These are phyloP conservation scores for Meyerozyma guilliermondii DNA, from an alignment of 1,139 yeast species.

Conservation along the genomic window DNA sequence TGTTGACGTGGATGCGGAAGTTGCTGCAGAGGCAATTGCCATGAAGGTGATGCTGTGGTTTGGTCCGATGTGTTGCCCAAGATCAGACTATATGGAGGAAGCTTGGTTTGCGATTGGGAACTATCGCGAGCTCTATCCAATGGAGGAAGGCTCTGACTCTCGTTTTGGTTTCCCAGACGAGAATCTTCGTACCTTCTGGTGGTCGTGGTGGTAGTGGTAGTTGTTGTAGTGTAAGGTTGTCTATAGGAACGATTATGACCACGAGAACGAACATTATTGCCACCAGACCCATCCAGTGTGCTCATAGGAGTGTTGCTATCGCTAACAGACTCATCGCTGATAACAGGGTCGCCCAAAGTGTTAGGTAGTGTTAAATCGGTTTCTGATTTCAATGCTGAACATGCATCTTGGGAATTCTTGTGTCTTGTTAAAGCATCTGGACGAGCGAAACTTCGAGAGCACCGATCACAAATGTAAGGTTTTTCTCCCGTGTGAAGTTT, in stretches of 20 bases:
- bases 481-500: slow-evolving; percentile 74
- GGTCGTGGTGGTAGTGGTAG: slow-evolving; percentile 11
- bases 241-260: not conserved
- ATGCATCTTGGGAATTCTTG: slow-evolving; percentile 43
- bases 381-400: slow-evolving; percentile 17
- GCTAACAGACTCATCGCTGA: not conserved
- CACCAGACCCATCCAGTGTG: not conserved
- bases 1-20: slow-evolving; percentile 2
- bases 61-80: not conserved
- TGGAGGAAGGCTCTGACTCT: not conserved
- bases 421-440: slow-evolving; percentile 74
- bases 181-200: slow-evolving; percentile 2
- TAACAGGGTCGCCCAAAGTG: not conserved
- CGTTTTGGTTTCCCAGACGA: not conserved
- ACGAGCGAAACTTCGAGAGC: slow-evolving; percentile 68
- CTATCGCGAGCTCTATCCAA: not conserved
- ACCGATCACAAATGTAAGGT: slow-evolving; percentile 57
- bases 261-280: not conserved
- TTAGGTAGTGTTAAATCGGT: not conserved
- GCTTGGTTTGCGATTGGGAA: not conserved
- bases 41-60: not conserved
- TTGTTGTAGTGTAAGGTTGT: slow-evolving; percentile 7
- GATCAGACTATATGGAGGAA: not conserved
- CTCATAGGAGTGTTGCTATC: not conserved
- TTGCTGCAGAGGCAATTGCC: not conserved